Evolutionary conservation across 1,139 yeast species (phyloP), one percentile per base, ranked within the genome.

Genomic region (Sugiyamaella pinicola): DNA sequence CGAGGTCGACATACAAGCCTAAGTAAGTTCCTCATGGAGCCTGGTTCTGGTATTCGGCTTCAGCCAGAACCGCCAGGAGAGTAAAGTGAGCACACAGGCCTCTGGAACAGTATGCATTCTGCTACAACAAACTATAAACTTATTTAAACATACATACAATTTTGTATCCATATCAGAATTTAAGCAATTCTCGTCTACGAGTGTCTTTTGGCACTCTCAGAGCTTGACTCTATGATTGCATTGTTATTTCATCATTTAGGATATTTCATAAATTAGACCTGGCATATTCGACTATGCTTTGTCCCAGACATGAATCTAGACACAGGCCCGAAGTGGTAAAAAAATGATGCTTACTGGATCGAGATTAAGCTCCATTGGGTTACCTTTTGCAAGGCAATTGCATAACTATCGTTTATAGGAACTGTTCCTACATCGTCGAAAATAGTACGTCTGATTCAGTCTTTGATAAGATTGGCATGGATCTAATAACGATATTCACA

Each of bases 191-290:
- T 76, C 81, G 74, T 76, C 79, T 69, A 67, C 60, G 76, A 65
- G 51, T 38, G 12, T 37, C 39, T 47, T 47, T 43, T 39, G 42
- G 44, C 53, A 53, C 53, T 52, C 85, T 85, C 89, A 78, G 95
- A 86, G 95, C 95, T 86, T 86, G 95, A 86, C 95, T 86, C 95
- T 85, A 85, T 84, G 89, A 52, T 84, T 80, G 83, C 87, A 79
- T 82, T 77, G 73, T 72, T 76, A 81, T 84, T 80, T 85, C 93
- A 85, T 86, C 93, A 85, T 79, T 55, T 60, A 56, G 66, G 66
- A 55, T 57, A 50, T 48, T 48, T 47, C 45, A 51, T 49, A 52
- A 47, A 55, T 9, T 56, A 54, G 78, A 80, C 78, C 78, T 73
- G 87, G 90, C 82, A 83, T 76, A 76, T 84, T 76, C 74, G 91